Evolutionary conservation across 805 yeast species (phyloP).

Genomic region (Lipomyces lipofer): DNA sequence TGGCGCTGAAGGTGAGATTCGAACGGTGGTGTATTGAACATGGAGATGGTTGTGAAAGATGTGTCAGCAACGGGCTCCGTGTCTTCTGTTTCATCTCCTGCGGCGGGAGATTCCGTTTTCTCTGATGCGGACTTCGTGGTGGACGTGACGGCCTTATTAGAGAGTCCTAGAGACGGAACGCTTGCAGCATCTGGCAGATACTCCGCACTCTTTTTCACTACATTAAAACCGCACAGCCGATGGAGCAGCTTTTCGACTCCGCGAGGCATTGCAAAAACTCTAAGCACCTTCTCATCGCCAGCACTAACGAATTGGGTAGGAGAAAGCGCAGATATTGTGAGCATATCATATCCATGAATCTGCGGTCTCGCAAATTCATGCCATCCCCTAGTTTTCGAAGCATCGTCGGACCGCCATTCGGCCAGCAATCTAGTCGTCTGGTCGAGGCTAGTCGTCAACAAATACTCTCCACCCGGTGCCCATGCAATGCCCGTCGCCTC

Average conservation of each 20-base stretch:
- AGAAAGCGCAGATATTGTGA: conserved; percentile 65
- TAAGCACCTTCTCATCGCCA: conserved; percentile 90
- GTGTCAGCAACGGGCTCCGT: conserved; percentile 34
- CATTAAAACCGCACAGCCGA: conserved; percentile 51
- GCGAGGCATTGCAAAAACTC: conserved; percentile 86
- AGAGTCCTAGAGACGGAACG: conserved; percentile 88
- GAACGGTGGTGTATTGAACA: conserved; percentile 64
- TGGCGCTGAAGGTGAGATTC: conserved; percentile 91
- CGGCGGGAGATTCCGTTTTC: conserved; percentile 39
- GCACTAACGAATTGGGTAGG: conserved; percentile 77
- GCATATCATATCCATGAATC: conserved; percentile 97
- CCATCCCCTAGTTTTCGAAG: conserved; percentile 53
- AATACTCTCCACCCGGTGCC: conserved; percentile 41
- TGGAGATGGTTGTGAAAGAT: conserved; percentile 50
- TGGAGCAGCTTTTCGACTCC: conserved; percentile 66
- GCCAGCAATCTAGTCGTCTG: conserved; percentile 89
- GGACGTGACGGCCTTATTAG: conserved; percentile 77
- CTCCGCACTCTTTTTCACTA: conserved; percentile 25
- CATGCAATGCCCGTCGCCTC: conserved; percentile 79
- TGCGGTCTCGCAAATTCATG: conserved; percentile 96
- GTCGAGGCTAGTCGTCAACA: conserved; percentile 58
- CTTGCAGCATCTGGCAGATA: conserved; percentile 79
- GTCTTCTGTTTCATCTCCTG: conserved; percentile 40
- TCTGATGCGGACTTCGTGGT: conserved; percentile 45
- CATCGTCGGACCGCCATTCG: conserved; percentile 50